Conservation (phyloP, 1,139 yeast species). For the Groenewaldozyma sp. region DNA sequence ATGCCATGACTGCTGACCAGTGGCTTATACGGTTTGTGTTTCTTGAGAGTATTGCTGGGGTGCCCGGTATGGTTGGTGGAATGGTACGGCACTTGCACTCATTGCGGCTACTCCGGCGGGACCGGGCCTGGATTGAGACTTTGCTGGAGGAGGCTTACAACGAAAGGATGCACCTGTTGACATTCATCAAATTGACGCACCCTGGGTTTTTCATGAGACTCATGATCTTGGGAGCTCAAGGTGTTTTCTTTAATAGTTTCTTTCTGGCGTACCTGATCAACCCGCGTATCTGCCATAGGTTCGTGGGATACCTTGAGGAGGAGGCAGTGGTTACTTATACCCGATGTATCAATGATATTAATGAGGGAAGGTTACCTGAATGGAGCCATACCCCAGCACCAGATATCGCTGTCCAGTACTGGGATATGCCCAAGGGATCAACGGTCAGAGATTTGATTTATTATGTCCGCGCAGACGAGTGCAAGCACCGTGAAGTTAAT, state of each 20-base stretch:
- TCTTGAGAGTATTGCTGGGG: constrained; percentile 68
- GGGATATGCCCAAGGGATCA: constrained; percentile 46
- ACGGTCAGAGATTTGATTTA: constrained; percentile 52
- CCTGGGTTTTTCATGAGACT: constrained; percentile 53
- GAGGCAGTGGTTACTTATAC: constrained; percentile 70
- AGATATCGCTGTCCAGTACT: constrained; percentile 52
- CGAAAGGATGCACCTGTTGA: constrained; percentile 68
- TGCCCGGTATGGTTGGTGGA: constrained; percentile 69
- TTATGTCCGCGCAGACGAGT: constrained; percentile 56
- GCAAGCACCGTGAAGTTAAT: constrained; percentile 69
- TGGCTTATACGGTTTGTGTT: constrained; percentile 65
- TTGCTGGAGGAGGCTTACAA: constrained; percentile 69
- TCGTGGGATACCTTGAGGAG: constrained; percentile 73
- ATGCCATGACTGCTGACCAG: constrained; percentile 50
- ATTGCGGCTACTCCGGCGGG: constrained; percentile 41
- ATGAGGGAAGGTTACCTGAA: constrained; percentile 42
- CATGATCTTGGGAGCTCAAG: constrained; percentile 58
- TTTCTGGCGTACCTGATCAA: constrained; percentile 50
- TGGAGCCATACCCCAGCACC: constrained; percentile 33
- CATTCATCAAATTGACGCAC: constrained; percentile 55
- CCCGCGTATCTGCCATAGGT: constrained; percentile 63
- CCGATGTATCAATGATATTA: constrained; percentile 48
- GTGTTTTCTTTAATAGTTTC: constrained; percentile 59
- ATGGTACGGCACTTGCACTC: constrained; percentile 29
- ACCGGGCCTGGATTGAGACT: constrained; percentile 71